These are phyloP conservation scores for Hygrophoropsis aurantiaca DNA, from an alignment of 768 basidiomycete genomes.

Conservation along the genomic window DNA sequence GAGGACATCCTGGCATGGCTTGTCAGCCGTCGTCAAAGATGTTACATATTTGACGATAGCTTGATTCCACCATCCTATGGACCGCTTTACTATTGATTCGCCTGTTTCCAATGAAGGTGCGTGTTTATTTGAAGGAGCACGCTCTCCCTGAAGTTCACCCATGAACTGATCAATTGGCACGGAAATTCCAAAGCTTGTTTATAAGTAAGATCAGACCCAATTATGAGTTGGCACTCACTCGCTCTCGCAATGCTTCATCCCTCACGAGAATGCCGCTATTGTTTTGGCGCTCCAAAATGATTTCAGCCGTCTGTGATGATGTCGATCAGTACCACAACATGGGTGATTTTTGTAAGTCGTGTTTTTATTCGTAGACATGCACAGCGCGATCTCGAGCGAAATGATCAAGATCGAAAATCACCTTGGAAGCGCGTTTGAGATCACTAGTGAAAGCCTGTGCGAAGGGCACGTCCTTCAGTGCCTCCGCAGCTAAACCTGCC, in stretches of 20 bases:
- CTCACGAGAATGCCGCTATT: slow-evolving; percentile 47
- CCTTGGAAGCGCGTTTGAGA: slow-evolving; percentile 64
- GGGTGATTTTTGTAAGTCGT: background rate
- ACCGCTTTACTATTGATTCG: slow-evolving; percentile 47
- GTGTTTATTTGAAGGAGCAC: slow-evolving; percentile 9
- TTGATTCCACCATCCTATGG: slow-evolving; percentile 60
- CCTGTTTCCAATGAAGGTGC: slow-evolving; percentile 24
- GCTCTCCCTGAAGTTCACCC: slow-evolving; percentile 61
- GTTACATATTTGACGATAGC: slow-evolving; percentile 36
- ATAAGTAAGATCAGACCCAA: too few species aligned
- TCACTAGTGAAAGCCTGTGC: slow-evolving; percentile 69
- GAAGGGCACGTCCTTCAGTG: slow-evolving; percentile 55
- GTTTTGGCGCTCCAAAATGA: slow-evolving; percentile 46
- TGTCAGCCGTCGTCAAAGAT: slow-evolving; percentile 19
- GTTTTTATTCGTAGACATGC: background rate
- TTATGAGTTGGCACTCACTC: slow-evolving; percentile 59
- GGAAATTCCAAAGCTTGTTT: slow-evolving; percentile 24
- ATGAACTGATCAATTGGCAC: slow-evolving; percentile 52
- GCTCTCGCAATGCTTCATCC: slow-evolving; percentile 57
- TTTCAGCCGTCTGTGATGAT: slow-evolving; percentile 58
- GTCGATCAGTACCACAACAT: background rate
- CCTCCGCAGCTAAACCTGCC: slow-evolving; percentile 53
- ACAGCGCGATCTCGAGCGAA: background rate
- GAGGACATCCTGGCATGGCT: slow-evolving; percentile 41
- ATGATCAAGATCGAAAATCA: slow-evolving; percentile 28